Base-by-base conservation (phyloP, 108 stramenopile genomes). In the Discostella pseudostelligera region DNA sequence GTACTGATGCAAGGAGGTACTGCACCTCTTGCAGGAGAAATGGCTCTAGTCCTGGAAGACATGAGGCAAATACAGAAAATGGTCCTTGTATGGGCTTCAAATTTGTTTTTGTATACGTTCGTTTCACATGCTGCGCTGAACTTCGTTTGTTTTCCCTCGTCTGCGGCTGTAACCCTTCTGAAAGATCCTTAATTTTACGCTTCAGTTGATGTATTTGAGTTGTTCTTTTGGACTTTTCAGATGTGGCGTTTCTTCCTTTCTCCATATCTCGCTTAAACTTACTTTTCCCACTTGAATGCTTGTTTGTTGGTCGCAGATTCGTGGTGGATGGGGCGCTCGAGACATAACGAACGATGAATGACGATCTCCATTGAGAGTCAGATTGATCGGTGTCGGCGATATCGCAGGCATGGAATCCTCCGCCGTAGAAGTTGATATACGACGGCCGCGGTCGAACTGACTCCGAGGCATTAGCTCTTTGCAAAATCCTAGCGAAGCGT, bases 1-100 rank as follows among this genome's bases (percentile, higher is more conserved):
- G 14, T 14, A 16, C 48, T 26, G 11, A 28, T 43, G n/a, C 39
- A 36, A 29, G 77, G 25, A 91, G 66, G 32, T 72, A 67, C 36
- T 57, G 14, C 24, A 91, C 44, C 77, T 91, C 90, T 22, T 74
- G 17, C 8, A 48, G 53, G 21, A 88, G 59, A 14, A 87, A 20
- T 4, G 65, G 50, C 49, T 93, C 87, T 29, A 93, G 59, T 42
- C 88, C 88, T 24, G 87, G 88, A 14, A 86, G 82, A 53, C 87
- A 92, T 20, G 86, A 65, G 16, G 81, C 76, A 29, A 81, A 72
- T 21, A 74, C 28, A 45, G 71, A 72, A 49, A 72, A 64, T 10
- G 71, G 71, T n/a, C 62, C 61, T 47, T 44, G 37, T 28, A 49
- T 20, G 35, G 56, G 47, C 25, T 72, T 56, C 17, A 32, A 14